Evolutionary conservation across 2,329 filamentous ascomycete genomes (phyloP), one percentile per base, ranked within the genome.

Genomic region (Cladorrhinum sp.): DNA sequence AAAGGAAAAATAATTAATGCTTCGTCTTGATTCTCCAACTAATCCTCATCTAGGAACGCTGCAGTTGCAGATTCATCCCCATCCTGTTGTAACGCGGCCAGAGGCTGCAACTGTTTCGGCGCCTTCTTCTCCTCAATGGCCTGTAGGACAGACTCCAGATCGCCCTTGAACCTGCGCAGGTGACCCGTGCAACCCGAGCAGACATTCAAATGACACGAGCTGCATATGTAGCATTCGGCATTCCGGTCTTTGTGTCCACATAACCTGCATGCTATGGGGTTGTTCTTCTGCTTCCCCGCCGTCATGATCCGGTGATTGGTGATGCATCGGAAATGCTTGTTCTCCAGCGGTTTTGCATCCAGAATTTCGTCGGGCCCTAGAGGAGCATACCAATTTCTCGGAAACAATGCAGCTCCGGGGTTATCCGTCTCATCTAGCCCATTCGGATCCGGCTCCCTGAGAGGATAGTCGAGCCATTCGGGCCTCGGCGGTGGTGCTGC

Each of bases 251-350:
- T 65, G 57, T 62, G 56, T 26, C 66, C 75, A 70, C 83, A 86
- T 2, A 79, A 76, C 70, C 83, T 80, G 69, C 83, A 86, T 10
- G 80, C 75, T 20, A 85, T 73, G 1, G 82, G 76, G 67, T 84
- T 81, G 66, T 77, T 69, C 52, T 68, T 71, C 70, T 86, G 85
- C 62, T 73, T 72, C 57, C 78, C 77, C 39, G 76, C 72, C 58
- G 79, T 75, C 79, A 85, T 82, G 52, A 71, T 75, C 52, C 69
- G 69, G 68, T 86, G 83, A 2, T 70, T 69, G 46, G 78, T 76
- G 60, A 80, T 76, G 70, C 83, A 86, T 60, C 72, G 66, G 64
- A 77, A 77, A 52, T 80, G 74, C 55, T 72, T 74, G 39, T 63
- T 62, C 46, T 62, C 60, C n/a, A 84, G 70, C 1, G 79, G 75